Conservation (phyloP, 441 rosid genomes). For the Syzygium malaccense region DNA sequence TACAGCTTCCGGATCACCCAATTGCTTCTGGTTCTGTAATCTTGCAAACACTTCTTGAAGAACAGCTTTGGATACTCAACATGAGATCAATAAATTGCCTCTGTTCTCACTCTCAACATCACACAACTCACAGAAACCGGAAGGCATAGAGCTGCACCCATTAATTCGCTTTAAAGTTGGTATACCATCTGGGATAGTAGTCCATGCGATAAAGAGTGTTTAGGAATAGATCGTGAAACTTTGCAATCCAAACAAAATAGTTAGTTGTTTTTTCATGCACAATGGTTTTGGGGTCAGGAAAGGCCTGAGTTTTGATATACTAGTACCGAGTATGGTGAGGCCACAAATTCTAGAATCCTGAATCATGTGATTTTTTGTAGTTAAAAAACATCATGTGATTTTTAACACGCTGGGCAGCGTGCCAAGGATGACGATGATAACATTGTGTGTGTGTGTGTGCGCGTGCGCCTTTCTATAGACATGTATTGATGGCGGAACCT, state of each 20-base stretch:
- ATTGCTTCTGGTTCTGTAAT: neutral
- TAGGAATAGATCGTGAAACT: neutral
- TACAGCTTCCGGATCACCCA: neutral
- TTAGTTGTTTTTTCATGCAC: neutral
- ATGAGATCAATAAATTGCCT: neutral
- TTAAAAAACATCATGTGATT: too few species aligned
- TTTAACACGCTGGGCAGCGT: neutral
- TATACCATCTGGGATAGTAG: neutral
- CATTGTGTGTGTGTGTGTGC: neutral
- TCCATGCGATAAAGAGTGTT: neutral
- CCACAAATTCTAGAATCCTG: neutral
- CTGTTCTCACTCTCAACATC: neutral
- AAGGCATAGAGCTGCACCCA: neutral
- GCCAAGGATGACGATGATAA: neutral
- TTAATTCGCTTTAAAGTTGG: neutral
- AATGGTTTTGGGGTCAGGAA: neutral
- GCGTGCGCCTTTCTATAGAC: neutral
- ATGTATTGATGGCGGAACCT: neutral
- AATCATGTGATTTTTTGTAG: neutral
- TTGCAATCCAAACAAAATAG: neutral
- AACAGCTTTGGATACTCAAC: neutral
- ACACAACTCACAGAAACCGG: neutral
- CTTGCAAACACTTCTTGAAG: neutral
- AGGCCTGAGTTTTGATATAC: neutral
- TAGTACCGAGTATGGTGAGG: neutral